These are phyloP conservation scores for Synchytrium microbalum DNA, from an alignment of 371 early-diverging fungal genomes.

Conservation along the genomic window DNA sequence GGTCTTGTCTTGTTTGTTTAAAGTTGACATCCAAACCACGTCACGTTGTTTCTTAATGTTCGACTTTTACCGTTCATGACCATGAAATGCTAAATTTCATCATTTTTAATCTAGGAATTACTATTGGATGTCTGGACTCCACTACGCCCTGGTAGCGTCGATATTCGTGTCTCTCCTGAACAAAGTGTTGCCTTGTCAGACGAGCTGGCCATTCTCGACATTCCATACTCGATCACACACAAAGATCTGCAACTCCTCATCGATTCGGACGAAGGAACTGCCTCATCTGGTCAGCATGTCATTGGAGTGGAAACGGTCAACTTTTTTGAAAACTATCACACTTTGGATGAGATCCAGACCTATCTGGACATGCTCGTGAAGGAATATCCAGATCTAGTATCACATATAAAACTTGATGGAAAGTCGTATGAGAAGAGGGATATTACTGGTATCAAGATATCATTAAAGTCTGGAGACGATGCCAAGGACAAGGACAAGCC, in stretches of 20 bases:
- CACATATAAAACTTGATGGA: constrained; percentile 43
- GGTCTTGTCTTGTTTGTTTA: too few species aligned
- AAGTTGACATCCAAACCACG: too few species aligned
- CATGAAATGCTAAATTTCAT: neutral
- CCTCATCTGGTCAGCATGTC: neutral
- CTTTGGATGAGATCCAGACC: constrained; percentile 31
- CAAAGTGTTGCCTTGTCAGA: neutral
- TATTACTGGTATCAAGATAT: constrained; percentile 44
- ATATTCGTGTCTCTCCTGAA: neutral
- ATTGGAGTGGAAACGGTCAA: neutral
- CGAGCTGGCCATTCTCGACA: neutral
- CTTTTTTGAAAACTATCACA: constrained; percentile 39
- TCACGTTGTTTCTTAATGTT: neutral
- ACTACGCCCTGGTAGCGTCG: neutral
- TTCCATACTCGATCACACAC: neutral
- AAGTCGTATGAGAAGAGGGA: constrained; percentile 41
- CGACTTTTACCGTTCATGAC: too few species aligned
- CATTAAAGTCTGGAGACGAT: constrained; percentile 10
- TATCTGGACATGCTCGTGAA: constrained; percentile 34
- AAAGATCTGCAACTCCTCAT: neutral
- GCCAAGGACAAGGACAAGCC: constrained; percentile 13
- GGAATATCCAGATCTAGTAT: constrained; percentile 31
- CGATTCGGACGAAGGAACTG: neutral
- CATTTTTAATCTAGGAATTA: neutral
- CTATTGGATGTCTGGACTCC: neutral